These are phyloP conservation scores for Tolypocladium pustulatum DNA, from an alignment of 2,329 filamentous ascomycete species.

Conservation along the genomic window DNA sequence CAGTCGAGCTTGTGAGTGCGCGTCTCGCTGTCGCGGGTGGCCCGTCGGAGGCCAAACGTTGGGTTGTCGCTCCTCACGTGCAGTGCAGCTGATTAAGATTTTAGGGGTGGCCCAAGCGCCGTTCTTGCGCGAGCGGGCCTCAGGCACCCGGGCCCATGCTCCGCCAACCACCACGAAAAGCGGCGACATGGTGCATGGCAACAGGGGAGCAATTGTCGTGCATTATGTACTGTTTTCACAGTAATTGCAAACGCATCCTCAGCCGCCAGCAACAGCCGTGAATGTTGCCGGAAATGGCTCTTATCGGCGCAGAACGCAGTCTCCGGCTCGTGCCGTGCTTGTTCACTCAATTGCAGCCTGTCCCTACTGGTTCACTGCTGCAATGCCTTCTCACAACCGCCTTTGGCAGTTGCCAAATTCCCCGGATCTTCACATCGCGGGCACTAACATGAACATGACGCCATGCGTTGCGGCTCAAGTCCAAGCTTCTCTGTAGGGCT, in stretches of 20 bases:
- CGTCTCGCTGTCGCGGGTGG: conserved; percentile 8
- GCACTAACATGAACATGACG: conserved; percentile 10
- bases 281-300: not conserved
- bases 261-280: not conserved
- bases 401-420: conserved; percentile 6
- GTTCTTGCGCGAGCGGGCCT: not conserved
- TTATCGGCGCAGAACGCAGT: not conserved
- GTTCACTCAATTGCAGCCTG: not conserved
- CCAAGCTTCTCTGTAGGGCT: conserved; percentile 18
- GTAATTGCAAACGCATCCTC: not conserved
- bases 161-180: not conserved
- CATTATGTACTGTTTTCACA: not conserved
- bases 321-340: not conserved
- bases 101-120: not conserved
- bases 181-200: not conserved
- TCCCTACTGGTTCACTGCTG: not conserved
- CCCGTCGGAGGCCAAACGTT: conserved; percentile 1
- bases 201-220: not conserved
- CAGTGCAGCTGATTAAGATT: not conserved
- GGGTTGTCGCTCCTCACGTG: not conserved
- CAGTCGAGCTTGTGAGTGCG: conserved; percentile 4
- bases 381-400: not conserved
- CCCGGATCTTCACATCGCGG: conserved; percentile 13
- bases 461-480: conserved; percentile 15
- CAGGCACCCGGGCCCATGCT: not conserved